These are phyloP conservation scores for Hordeum vulgare DNA, from an alignment of 176 grass and related monocot species.

Conservation along the genomic window MorexV3_pseudomolecules_assembly NC_058524.1:236669904-236670403, in stretches of 20 bases:
- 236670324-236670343: slow-evolving; percentile 24
- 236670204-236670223: neutral
- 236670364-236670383: neutral
- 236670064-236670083: slow-evolving; percentile 16
- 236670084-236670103: neutral
- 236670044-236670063: too few species aligned
- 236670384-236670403: neutral
- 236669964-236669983: too few species aligned
- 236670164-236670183: neutral
- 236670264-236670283: neutral
- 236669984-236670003: too few species aligned
- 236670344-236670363: slow-evolving; percentile 36
- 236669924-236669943: too few species aligned
- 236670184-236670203: neutral
- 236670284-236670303: slow-evolving; percentile 3
- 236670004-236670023: too few species aligned
- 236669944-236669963: too few species aligned
- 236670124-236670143: neutral
- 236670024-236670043: too few species aligned
- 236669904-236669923: too few species aligned
- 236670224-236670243: neutral
- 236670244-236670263: neutral
- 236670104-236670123: neutral
- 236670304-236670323: slow-evolving; percentile 21
- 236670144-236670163: neutral